phyloP scores from a whole-genome alignment of 1,139 yeast species.

The Debaryomyces psychrophilus region DNA sequence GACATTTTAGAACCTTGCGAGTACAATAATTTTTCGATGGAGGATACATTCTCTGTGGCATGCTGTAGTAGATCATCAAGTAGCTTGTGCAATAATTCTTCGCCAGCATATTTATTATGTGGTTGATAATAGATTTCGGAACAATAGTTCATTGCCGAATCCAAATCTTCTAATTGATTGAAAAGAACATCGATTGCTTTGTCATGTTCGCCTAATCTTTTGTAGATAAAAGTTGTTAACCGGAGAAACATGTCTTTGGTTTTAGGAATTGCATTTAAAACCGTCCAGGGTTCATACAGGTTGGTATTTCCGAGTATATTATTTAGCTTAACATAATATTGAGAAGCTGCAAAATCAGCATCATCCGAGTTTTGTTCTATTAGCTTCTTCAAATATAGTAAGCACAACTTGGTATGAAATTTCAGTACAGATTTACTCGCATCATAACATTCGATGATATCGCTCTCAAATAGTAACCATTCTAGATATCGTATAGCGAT shows the following conservation, averaged over 20 bases:
- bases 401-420: constrained; percentile 57
- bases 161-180: constrained; percentile 59
- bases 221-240: constrained; percentile 61
- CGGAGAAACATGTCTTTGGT: constrained; percentile 38
- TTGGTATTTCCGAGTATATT: constrained; percentile 38
- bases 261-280: constrained; percentile 42
- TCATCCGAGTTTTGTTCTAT: constrained; percentile 21
- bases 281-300: constrained; percentile 51
- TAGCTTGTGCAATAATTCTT: constrained; percentile 37
- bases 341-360: constrained; percentile 19
- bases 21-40: constrained; percentile 48
- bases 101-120: constrained; percentile 42
- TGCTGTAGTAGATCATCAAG: constrained; percentile 43
- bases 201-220: constrained; percentile 62
- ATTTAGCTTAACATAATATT: constrained; percentile 38
- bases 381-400: constrained; percentile 52
- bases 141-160: constrained; percentile 64
- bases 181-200: constrained; percentile 67
- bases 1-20: constrained; percentile 60
- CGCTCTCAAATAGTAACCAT: constrained; percentile 48
- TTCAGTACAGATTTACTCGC: constrained; percentile 32
- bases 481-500: constrained; percentile 64
- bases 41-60: constrained; percentile 32
- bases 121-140: constrained; percentile 48
- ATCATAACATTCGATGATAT: constrained; percentile 45